Conservation (phyloP, 1,284 basidiomycete genomes). For the Volvariella surrecta region DNA sequence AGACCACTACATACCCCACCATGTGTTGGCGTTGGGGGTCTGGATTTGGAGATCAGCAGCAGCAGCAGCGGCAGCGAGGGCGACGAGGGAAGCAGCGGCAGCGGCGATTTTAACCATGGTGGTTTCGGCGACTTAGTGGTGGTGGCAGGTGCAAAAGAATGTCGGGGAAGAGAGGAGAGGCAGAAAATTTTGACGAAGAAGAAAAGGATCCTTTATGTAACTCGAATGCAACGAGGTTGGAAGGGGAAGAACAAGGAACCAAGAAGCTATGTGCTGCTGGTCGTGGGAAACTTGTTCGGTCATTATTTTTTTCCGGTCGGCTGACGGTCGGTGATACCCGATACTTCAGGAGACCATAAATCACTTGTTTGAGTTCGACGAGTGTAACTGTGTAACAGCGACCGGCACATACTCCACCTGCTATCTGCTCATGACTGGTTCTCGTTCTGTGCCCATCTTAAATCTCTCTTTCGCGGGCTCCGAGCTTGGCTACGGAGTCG, state of each 20-base stretch:
- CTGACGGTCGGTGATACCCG: background rate
- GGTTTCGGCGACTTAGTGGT: no score
- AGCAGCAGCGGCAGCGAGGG: constrained; percentile 17
- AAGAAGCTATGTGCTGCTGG: no score
- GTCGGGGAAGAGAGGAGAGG: constrained; percentile 7
- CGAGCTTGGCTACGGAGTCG: no score
- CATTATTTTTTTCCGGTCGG: background rate
- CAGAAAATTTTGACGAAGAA: background rate
- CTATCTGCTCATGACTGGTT: no score
- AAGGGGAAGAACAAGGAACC: constrained; percentile 1
- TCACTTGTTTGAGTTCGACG: no score
- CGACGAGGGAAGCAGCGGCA: constrained; percentile 14
- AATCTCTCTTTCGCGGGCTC: no score
- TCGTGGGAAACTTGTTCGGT: constrained; percentile 3
- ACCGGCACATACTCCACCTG: no score
- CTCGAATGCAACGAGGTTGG: background rate
- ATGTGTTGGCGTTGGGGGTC: constrained; percentile 18
- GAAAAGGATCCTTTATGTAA: no score
- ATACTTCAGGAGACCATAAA: no score
- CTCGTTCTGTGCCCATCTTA: no score
- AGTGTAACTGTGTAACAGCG: no score
- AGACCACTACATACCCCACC: constrained; percentile 28
- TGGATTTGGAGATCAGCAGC: constrained; percentile 18
- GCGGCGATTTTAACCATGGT: constrained; percentile 10
- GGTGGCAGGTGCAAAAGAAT: constrained; percentile 7